Evolutionary conservation across 2,329 filamentous ascomycete genomes (phyloP).

Genomic region (Hypoxylon sp.): DNA sequence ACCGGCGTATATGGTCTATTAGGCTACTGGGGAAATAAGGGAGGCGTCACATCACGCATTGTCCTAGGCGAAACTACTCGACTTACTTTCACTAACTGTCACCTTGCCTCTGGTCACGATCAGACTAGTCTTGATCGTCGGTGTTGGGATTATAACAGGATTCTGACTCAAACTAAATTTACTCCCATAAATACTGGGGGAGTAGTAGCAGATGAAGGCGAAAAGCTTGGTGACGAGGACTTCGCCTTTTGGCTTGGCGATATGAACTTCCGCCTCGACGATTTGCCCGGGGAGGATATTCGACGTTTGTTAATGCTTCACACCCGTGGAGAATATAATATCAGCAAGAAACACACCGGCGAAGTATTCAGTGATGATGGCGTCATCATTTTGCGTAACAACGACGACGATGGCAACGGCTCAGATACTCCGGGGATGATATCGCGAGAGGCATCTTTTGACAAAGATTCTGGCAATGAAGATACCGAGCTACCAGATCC

Average conservation of each 20-base stretch:
- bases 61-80: constrained; percentile 89
- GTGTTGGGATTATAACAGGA: constrained; percentile 88
- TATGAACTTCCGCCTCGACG: constrained; percentile 91
- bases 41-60: constrained; percentile 81
- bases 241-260: constrained; percentile 97
- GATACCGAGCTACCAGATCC: constrained; percentile 62
- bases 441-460: constrained; percentile 46
- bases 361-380: constrained; percentile 56
- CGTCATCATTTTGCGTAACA: constrained; percentile 60
- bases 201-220: constrained; percentile 69
- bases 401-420: constrained; percentile 57
- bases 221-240: constrained; percentile 86
- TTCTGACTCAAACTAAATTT: constrained; percentile 79
- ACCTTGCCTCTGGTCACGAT: constrained; percentile 88
- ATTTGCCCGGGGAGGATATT: constrained; percentile 89
- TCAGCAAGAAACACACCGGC: constrained; percentile 54
- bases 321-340: constrained; percentile 78
- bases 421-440: constrained; percentile 45
- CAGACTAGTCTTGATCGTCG: constrained; percentile 79
- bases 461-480: constrained; percentile 45
- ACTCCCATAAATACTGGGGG: constrained; percentile 73
- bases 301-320: constrained; percentile 84
- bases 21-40: constrained; percentile 97
- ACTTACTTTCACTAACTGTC: constrained; percentile 89
- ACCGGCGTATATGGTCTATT: constrained; percentile 89